Conservation (phyloP, 176 grass and related monocot species). For the Puya raimondii region DNA sequence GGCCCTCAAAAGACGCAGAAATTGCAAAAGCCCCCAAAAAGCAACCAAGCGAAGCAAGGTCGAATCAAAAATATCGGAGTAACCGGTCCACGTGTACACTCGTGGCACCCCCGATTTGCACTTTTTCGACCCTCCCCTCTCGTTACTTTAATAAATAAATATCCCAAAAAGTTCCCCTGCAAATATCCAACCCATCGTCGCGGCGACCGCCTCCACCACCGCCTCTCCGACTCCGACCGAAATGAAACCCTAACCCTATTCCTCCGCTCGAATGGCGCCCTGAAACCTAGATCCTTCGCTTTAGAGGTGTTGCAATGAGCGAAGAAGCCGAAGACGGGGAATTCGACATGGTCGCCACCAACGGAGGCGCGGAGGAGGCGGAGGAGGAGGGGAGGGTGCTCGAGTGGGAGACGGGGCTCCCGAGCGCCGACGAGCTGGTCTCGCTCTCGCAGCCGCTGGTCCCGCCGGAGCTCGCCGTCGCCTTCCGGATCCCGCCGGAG, state of each 20-base stretch:
- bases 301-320: neutral
- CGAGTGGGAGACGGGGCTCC: conserved; percentile 16
- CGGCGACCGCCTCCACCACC: neutral
- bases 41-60: neutral
- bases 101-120: neutral
- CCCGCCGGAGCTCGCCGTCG: conserved; percentile 13
- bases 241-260: too few species aligned
- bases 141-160: neutral
- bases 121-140: neutral
- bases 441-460: conserved; percentile 10
- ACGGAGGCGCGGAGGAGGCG: neutral
- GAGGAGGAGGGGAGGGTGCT: conserved; percentile 3
- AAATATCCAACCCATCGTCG: neutral
- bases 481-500: conserved; percentile 15
- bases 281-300: neutral
- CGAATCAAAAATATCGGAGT: conserved; percentile 1
- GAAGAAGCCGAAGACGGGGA: neutral
- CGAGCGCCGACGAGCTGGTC: conserved; percentile 10
- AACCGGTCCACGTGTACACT: neutral
- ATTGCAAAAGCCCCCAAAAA: neutral
- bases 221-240: neutral
- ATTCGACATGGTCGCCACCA: neutral
- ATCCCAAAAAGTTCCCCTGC: neutral
- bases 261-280: neutral
- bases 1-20: neutral